Base-by-base conservation (phyloP, 1,284 basidiomycete genomes). In the Grifola frondosa region DNA sequence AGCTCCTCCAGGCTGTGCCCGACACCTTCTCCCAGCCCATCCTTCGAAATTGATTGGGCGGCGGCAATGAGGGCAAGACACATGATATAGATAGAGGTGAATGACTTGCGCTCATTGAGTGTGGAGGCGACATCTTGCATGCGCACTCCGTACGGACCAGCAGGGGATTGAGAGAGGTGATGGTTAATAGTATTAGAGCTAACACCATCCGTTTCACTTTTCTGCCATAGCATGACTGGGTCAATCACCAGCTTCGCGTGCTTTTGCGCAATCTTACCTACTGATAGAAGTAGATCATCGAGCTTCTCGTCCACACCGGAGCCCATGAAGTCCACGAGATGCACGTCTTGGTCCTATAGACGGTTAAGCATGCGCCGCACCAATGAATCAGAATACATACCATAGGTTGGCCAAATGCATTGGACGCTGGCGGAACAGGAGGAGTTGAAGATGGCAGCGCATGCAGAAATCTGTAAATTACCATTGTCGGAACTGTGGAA, bases 151-250 rank as follows among this genome's bases (percentile, higher is more conserved):
- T 73, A 73, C 29, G 61, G 61, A 6, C 64, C 61, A 3, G 60
- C 55, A 1, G 73, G 65, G 3, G 74, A 71, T 41, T 74, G 73
- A n/a, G 67, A 59, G 46, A 70, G 63, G 50, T 84, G 78, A 19
- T 70, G 58, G 19, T 70, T 68, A 32, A 80, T 67, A 32, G 81
- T 63, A 29, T 81, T 78, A 2, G 73, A 66, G 10, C 73, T 67
- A 17, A 87, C 79, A 15, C 73, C 77, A 46, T 88, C 88, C 29
- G 75, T 77, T 59, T 94, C 89, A 30, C 75, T 81, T 42, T 82
- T 75, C 46, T 90, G 78, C 95, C 95, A 98, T 16, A 87, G 81
- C 72, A 88, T 85, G 40, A 97, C 78, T 5, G 91, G 86, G 49
- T 94, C 90, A 24, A 96, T 75, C 5, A 97, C 91, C 28, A 84